Evolutionary conservation across 2,329 filamentous ascomycete species (phyloP).

Genomic region (Aspergillus sp.): DNA sequence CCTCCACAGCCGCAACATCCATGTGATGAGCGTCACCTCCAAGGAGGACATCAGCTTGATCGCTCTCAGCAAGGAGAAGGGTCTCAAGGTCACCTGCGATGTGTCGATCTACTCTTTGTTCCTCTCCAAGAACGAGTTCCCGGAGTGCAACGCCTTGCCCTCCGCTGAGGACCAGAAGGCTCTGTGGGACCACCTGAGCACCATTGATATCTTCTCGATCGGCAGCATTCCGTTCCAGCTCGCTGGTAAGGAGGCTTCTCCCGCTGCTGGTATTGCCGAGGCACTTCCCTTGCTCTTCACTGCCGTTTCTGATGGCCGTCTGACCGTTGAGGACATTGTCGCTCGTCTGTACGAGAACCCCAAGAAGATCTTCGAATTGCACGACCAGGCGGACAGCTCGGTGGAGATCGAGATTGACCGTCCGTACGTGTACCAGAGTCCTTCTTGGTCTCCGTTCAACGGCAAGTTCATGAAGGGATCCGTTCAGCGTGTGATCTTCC

Average conservation of each 20-base stretch:
- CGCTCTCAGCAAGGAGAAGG: constrained; percentile 70
- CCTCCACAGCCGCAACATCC: constrained; percentile 69
- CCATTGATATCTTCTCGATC: constrained; percentile 72
- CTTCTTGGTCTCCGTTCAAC: constrained; percentile 64
- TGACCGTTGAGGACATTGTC: constrained; percentile 69
- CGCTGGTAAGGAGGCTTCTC: constrained; percentile 52
- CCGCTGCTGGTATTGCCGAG: constrained; percentile 63
- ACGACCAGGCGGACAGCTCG: constrained; percentile 66
- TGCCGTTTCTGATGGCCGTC: constrained; percentile 64
- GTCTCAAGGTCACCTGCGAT: constrained; percentile 74
- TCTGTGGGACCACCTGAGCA: constrained; percentile 65
- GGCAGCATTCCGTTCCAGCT: constrained; percentile 73
- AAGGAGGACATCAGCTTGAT: constrained; percentile 74
- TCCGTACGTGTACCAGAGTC: constrained; percentile 53
- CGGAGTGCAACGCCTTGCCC: constrained; percentile 56
- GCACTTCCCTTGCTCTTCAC: constrained; percentile 68
- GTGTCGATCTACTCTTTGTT: constrained; percentile 75
- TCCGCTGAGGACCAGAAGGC: constrained; percentile 66
- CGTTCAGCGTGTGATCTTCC: constrained; percentile 69
- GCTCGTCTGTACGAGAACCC: constrained; percentile 68
- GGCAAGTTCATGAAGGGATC: constrained; percentile 62
- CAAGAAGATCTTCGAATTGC: constrained; percentile 73
- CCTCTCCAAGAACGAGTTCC: constrained; percentile 64
- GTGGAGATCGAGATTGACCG: constrained; percentile 72
- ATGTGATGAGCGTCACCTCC: constrained; percentile 73